Evolutionary conservation across 768 basidiomycete genomes (phyloP), one percentile per base, ranked within the genome.

Genomic region (Crassisporium funariophilum): DNA sequence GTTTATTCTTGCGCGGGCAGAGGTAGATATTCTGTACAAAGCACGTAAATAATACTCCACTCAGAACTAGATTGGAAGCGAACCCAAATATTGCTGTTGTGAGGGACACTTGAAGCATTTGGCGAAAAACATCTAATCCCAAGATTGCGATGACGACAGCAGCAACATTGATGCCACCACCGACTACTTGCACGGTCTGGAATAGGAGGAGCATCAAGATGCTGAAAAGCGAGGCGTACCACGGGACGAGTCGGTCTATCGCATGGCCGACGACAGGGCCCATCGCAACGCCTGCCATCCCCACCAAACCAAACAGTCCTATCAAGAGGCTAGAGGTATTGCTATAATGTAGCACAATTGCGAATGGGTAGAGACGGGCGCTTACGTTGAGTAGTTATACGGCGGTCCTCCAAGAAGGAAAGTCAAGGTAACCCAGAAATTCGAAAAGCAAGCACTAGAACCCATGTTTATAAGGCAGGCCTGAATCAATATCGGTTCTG

Each of bases 401-500:
- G 87, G 86, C 3, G 82, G 65, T 4, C 83, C 87, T 6, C 83
- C 84, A 2, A 95, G 81, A 16, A 93, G 69, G 71, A 93, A 95
- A 0, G 91, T 91, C 49, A 89, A 63, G 0, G 86, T 87, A 3
- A 87, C 84, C 86, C 86, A 84, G 53, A 82, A 84, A 53, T 71
- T 77, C 9, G 69, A 73, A 56, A 78, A 79, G 40, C 68, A 83
- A 41, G 81, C 84, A 19, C 84, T 84, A 49, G 76, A 77, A 10
- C 73, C 76, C 12, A 89, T 59, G 53, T 82, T 79, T 57, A 89
- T 72, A 52, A 89, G 63, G 49, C 76, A 71, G 2, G 75, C 70
- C 61, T 94, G 91, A 8, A 91, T 75, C 22, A 95, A 68, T 16
- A 86, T 67, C 0, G 92, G 91, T 63, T 94, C 88, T 0, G 86